Conservation (phyloP, 257 asterid species). For the Agastache rugosa region DNA sequence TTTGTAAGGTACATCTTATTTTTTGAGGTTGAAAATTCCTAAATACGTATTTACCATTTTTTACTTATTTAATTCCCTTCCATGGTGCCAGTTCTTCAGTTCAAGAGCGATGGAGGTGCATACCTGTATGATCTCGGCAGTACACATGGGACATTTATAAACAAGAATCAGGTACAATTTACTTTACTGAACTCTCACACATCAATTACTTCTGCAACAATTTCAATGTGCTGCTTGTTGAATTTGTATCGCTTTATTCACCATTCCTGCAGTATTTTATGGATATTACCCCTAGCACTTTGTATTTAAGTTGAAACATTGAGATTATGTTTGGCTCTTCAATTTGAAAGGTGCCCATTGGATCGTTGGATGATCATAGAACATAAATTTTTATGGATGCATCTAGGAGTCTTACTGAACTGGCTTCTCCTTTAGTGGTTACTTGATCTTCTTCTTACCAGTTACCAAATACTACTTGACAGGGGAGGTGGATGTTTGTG, state of each 20-base stretch:
- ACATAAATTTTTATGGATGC: constrained; percentile 11
- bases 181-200: constrained; percentile 24
- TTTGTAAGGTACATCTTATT: not conserved
- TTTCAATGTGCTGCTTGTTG: constrained; percentile 22
- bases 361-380: constrained; percentile 15
- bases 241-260: constrained; percentile 14
- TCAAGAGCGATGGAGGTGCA: constrained; percentile 73
- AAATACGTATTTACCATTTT: not conserved
- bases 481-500: constrained; percentile 11
- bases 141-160: constrained; percentile 90
- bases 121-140: constrained; percentile 91
- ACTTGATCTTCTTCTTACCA: constrained; percentile 1
- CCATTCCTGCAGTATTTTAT: not conserved
- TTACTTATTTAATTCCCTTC: constrained; percentile 29
- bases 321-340: not conserved
- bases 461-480: not conserved
- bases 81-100: constrained; percentile 81
- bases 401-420: constrained; percentile 15
- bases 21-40: constrained; percentile 26
- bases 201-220: not conserved
- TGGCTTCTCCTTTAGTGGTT: constrained; percentile 4
- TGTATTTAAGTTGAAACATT: constrained; percentile 14
- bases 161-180: constrained; percentile 79
- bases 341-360: constrained; percentile 22
- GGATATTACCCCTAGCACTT: not conserved